Evolutionary conservation across 2,329 filamentous ascomycete species (phyloP), one percentile per base, ranked within the genome.

Genomic region (Ophiostoma fasciatum): DNA sequence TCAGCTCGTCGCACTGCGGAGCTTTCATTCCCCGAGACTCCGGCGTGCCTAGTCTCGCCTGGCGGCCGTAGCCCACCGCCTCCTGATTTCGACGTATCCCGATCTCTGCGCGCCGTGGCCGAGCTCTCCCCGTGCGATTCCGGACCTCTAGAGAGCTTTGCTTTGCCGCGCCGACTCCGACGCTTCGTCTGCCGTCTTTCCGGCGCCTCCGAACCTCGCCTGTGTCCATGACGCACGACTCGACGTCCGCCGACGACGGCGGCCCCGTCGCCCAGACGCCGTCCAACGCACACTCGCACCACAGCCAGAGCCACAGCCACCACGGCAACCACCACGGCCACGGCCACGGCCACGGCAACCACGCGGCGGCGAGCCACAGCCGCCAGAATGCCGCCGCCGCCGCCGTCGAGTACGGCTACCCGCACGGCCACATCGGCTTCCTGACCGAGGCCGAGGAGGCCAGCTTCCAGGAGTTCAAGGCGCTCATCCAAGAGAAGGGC

Each of bases 341-440:
- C 15, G 18, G 19, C 19, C 10, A n/a, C 29, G 5, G 14, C 19
- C 18, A 31, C 28, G 11, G 12, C 17, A 19, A 31, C 11, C 10
- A 31, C 6, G 13, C 2, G 12, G 12, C 13, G 3, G 29, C 19
- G 6, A 4, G 13, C 2, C 18, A 21, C 13, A 21, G 14, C 14
- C 33, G 36, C 33, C 36, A 41, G 20, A 38, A 41, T 29, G 34
- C 41, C 28, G 42, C 42, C 4, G 39, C 36, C 7, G 51, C 45
- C 20, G 48, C 46, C 14, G 42, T 51, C 37, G 52, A 56, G 28
- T 46, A 55, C 46, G 66, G 64, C 44, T 87, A 80, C 55, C 81
- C 81, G 3, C 61, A 70, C 33, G 85, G 83, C n/a, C 85, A 93
- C 54, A 62, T 88, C 31, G 78, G 83, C 33, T 78, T 88, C 56